Conservation (phyloP, 768 basidiomycete genomes). For the Porphyrellus cyaneotinctus region DNA sequence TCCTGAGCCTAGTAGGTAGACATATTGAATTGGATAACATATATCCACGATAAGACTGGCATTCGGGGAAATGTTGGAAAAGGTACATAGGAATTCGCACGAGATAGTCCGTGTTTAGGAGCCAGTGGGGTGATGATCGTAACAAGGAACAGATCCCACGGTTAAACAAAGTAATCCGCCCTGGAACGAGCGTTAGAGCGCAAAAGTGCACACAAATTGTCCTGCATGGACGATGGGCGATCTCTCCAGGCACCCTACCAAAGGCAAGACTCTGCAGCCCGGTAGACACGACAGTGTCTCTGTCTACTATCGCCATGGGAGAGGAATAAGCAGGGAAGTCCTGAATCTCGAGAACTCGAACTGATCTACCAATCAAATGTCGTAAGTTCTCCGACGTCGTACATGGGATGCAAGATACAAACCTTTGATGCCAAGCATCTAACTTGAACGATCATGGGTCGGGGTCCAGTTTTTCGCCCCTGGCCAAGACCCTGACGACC, state of each 20-base stretch:
- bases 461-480: slow-evolving; percentile 80
- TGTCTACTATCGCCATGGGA: slow-evolving; percentile 19
- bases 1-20: background rate
- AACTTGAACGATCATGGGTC: slow-evolving; percentile 25
- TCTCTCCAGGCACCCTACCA: slow-evolving; percentile 18
- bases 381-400: background rate
- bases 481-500: slow-evolving; percentile 74
- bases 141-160: slow-evolving; percentile 14
- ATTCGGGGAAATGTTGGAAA: slow-evolving; percentile 7
- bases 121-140: slow-evolving; percentile 8
- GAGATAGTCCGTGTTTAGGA: slow-evolving; percentile 25
- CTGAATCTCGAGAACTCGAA: slow-evolving; percentile 16
- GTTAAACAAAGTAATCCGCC: slow-evolving; percentile 21
- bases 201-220: slow-evolving; percentile 24
- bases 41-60: slow-evolving; percentile 10
- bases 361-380: slow-evolving; percentile 3
- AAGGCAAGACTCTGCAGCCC: slow-evolving; percentile 22
- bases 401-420: background rate
- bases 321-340: slow-evolving; percentile 19
- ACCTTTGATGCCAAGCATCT: slow-evolving; percentile 13
- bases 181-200: slow-evolving; percentile 17
- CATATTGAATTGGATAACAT: slow-evolving; percentile 11
- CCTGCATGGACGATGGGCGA: slow-evolving; percentile 19
- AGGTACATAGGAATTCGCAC: slow-evolving; percentile 26
- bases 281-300: slow-evolving; percentile 19